Conservation (phyloP, 1,284 basidiomycete species). For the Ustilago sp. region DNA sequence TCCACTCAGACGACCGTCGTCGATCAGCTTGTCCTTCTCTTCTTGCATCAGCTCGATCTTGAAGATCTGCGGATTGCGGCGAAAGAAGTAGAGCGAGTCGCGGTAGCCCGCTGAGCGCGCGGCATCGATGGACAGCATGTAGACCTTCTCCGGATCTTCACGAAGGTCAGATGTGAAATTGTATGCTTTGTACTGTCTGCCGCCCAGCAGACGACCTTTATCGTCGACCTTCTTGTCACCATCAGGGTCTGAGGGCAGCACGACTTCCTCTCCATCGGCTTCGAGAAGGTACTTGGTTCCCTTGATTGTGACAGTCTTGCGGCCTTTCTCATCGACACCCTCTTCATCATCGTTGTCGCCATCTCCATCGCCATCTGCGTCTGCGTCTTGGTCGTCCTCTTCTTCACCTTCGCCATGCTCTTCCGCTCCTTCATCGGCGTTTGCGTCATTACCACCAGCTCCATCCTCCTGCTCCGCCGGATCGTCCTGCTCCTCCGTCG, state of each 20-base stretch:
- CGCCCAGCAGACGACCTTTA: conserved; percentile 84
- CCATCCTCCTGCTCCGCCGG: conserved; percentile 30
- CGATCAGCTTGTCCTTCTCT: conserved; percentile 92
- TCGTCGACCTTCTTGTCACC: conserved; percentile 92
- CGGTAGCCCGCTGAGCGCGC: conserved; percentile 94
- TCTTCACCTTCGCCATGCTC: conserved; percentile 17
- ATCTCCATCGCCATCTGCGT: conserved; percentile 15
- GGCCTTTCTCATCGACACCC: conserved; percentile 45
- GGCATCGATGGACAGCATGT: conserved; percentile 96
- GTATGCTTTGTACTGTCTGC: conserved; percentile 86
- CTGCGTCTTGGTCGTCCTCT: conserved; percentile 20
- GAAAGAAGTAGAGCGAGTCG: conserved; percentile 96
- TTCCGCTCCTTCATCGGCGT: not conserved
- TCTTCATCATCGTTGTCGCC: not conserved
- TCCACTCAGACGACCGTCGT: conserved; percentile 84
- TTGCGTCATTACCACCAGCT: conserved; percentile 6
- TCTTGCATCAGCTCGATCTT: conserved; percentile 75
- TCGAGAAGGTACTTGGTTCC: conserved; percentile 82
- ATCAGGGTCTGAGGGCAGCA: conserved; percentile 83
- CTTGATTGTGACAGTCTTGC: conserved; percentile 79
- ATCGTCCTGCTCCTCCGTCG: conserved; percentile 11
- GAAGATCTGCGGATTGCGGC: conserved; percentile 86
- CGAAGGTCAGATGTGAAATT: conserved; percentile 86
- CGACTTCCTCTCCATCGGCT: conserved; percentile 86
- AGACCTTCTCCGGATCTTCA: conserved; percentile 81